Base-by-base conservation (phyloP, 1,139 yeast species). In the Hemisphaericaspora xylanilytica region DNA sequence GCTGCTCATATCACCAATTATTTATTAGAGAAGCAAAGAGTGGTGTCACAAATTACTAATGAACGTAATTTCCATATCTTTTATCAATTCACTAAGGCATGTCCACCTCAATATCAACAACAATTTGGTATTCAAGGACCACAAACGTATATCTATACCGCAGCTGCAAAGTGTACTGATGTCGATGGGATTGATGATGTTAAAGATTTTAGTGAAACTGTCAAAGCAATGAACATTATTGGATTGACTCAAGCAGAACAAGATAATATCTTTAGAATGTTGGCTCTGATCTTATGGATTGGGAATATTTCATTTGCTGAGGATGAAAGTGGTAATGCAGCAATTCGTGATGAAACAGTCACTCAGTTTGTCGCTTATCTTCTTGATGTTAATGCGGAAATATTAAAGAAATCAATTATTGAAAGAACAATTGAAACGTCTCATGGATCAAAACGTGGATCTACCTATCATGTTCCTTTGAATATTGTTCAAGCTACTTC, bases 51-150 rank as follows among this genome's bases (percentile, higher is more conserved):
- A 62, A 87, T 90, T 52, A 73, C 80, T 48, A 82, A 86, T 53
- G 99, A 94, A 68, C 80, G 99, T 59, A 92, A 92, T 59, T 94
- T 92, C 69, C 99, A 94, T 61, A 94, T 94, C 42, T 94, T 94
- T 61, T 94, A 94, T 59, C 99, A 94, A 65, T 84, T 87, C 59
- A 85, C 97, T 13, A 94, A 92, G 58, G 87, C 87, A 47, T 95
- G 97, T 12, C 80, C 90, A 11, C 89, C 89, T 21, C 75, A 75
- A 44, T 90, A 92, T 58, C 82, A 95, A 57, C 89, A 87, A 51
- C 69, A 65, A 33, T 90, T 70, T 59, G 98, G 98, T 36, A 80
- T 94, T 42, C 98, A 90, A 63, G 81, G 83, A 25, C 98, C 98
- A 1, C 97, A 92, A 55, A 81, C 92, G 38, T 94, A 94, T 61